Percentiles rank a stretch among this genome's conserved stretches.
These are phyloP conservation scores for Solanum hybrid DNA, from an alignment of 305 asterid genomes.

Conservation along the genomic window DNA sequence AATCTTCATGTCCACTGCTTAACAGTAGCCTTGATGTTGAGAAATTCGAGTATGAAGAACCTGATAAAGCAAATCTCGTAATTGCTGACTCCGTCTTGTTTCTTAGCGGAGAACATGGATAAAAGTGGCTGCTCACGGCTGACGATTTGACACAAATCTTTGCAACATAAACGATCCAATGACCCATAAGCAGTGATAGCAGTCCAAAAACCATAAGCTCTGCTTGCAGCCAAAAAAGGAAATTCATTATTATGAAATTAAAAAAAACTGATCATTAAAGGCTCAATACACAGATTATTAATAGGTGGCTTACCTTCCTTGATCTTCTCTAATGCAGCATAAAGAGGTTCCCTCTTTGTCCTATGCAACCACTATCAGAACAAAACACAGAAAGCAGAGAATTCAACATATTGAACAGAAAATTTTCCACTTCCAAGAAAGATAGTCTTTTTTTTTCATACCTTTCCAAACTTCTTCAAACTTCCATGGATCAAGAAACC, in stretches of 20 bases:
- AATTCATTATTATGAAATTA: not conserved
- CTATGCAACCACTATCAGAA: constrained; percentile 69
- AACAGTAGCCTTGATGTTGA: constrained; percentile 34
- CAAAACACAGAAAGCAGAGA: constrained; percentile 3
- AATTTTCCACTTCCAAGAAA: not conserved
- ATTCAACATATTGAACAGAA: not conserved
- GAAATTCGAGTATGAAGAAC: constrained; percentile 27
- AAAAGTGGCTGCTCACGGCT: constrained; percentile 61
- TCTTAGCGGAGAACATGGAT: constrained; percentile 53
- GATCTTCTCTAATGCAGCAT: constrained; percentile 70
- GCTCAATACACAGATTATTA: not conserved
- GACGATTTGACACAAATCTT: constrained; percentile 82
- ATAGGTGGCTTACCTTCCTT: constrained; percentile 54
- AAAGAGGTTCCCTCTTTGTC: constrained; percentile 74
- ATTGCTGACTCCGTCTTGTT: constrained; percentile 13
- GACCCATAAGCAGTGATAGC: constrained; percentile 87
- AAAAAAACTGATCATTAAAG: not conserved
- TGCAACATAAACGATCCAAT: constrained; percentile 69
- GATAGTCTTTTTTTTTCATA: not conserved
- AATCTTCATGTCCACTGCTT: constrained; percentile 20
- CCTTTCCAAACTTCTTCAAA: constrained; percentile 60
- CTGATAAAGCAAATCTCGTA: constrained; percentile 12
- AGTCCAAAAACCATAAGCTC: constrained; percentile 91
- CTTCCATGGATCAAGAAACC: constrained; percentile 61
- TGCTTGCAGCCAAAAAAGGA: constrained; percentile 26